Conservation (phyloP, 805 yeast species). For the Candida hispaniensis region DNA sequence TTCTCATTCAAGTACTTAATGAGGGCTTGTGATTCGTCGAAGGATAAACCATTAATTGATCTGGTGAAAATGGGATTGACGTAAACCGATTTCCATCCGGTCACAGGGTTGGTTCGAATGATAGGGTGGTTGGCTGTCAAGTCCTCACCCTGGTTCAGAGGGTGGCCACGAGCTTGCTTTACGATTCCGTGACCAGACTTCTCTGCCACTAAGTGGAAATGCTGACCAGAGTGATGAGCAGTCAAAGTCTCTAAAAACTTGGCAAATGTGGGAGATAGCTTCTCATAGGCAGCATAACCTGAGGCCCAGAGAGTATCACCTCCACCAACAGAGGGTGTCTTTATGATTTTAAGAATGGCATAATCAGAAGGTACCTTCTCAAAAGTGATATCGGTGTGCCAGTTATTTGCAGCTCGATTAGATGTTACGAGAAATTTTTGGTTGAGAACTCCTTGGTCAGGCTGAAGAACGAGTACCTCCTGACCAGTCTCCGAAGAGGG, state of each 20-base stretch:
- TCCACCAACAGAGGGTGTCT: constrained; percentile 38
- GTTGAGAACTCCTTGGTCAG: constrained; percentile 20
- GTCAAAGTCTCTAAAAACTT: constrained; percentile 43
- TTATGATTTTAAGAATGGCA: constrained; percentile 55
- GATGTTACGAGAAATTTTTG: constrained; percentile 18
- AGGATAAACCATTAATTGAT: constrained; percentile 59
- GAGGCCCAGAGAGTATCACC: constrained; percentile 53
- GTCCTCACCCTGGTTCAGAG: constrained; percentile 39
- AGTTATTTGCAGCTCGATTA: constrained; percentile 29
- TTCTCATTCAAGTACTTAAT: constrained; percentile 43
- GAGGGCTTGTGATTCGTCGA: constrained; percentile 56
- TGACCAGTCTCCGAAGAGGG: constrained; percentile 24
- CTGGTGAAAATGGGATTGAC: constrained; percentile 52
- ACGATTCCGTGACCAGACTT: constrained; percentile 36
- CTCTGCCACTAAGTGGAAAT: constrained; percentile 18
- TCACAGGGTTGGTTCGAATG: constrained; percentile 53
- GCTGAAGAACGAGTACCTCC: constrained; percentile 23
- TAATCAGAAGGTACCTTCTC: constrained; percentile 66
- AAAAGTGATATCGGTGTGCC: constrained; percentile 73
- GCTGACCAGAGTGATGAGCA: constrained; percentile 52
- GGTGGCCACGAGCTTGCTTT: constrained; percentile 33
- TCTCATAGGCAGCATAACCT: constrained; percentile 45
- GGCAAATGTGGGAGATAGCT: constrained; percentile 40
- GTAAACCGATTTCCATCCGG: constrained; percentile 49
- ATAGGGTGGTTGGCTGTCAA: constrained; percentile 37